Conservation (phyloP, 2,329 filamentous ascomycete genomes). For the Balansia obtecta region DNA sequence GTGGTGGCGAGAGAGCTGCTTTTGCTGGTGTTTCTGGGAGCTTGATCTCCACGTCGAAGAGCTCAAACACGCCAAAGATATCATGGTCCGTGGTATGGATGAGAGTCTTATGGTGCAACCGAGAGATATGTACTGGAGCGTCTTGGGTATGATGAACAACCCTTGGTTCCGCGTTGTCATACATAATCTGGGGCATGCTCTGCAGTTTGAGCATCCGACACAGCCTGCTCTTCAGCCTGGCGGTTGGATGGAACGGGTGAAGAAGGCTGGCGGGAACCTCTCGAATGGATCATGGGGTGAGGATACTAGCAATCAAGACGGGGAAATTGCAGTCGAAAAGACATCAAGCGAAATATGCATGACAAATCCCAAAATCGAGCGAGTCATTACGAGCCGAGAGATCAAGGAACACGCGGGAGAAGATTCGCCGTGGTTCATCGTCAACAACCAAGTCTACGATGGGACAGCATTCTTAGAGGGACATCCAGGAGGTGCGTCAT, state of each 20-base stretch:
- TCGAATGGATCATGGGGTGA: conserved; percentile 80
- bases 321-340: conserved; percentile 31
- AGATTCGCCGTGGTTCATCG: conserved; percentile 69
- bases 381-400: conserved; percentile 56
- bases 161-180: conserved; percentile 82
- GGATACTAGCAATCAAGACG: conserved; percentile 40
- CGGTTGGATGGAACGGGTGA: conserved; percentile 90
- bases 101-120: conserved; percentile 79
- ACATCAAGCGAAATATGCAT: conserved; percentile 58
- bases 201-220: conserved; percentile 82
- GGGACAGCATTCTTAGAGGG: conserved; percentile 68
- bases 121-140: conserved; percentile 91
- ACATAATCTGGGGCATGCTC: conserved; percentile 43
- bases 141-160: conserved; percentile 97
- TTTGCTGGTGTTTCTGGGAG: conserved; percentile 92
- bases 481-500: conserved; percentile 77
- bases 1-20: conserved; percentile 67
- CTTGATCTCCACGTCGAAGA: conserved; percentile 52
- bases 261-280: conserved; percentile 69
- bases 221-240: conserved; percentile 64
- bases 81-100: conserved; percentile 81
- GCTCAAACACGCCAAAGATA: conserved; percentile 52
- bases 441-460: conserved; percentile 82
- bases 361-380: conserved; percentile 55
- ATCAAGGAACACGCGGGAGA: conserved; percentile 54